These are phyloP conservation scores for Yarrowia sp. DNA, from an alignment of 805 yeast species.

Conservation along the genomic window DNA sequence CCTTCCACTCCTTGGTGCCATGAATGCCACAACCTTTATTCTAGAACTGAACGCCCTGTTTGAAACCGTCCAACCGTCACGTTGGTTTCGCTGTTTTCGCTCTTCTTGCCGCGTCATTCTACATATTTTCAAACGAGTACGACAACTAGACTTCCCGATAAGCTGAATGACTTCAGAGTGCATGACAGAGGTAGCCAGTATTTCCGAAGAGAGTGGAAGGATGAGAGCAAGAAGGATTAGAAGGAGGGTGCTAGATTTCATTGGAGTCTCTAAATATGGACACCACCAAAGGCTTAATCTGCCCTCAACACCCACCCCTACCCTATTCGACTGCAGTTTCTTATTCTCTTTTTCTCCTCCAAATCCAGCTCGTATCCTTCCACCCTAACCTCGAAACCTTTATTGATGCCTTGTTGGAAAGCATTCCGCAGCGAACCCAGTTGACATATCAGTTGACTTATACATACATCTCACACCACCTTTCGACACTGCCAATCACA, in stretches of 20 bases:
- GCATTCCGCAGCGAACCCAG: conserved; percentile 17
- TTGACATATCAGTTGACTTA: conserved; percentile 10
- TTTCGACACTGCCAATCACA: background rate
- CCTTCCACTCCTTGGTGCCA: no score
- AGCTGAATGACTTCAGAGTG: conserved; percentile 24
- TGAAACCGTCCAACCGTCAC: no score
- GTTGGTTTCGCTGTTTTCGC: no score
- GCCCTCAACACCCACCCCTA: no score
- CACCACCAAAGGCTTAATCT: no score
- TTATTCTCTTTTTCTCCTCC: no score
- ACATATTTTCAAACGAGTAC: background rate
- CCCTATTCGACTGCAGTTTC: no score
- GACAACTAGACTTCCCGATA: conserved; percentile 12
- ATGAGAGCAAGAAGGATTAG: no score
- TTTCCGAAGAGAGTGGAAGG: background rate
- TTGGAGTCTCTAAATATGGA: no score
- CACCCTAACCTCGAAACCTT: conserved; percentile 36
- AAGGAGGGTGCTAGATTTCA: no score
- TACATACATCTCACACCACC: conserved; percentile 1
- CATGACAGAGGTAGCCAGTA: conserved; percentile 1
- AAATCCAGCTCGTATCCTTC: conserved; percentile 5
- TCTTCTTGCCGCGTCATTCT: conserved; percentile 6
- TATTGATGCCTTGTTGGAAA: conserved; percentile 1
- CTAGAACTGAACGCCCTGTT: no score
- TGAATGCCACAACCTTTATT: no score